Base-by-base conservation (phyloP, 345 rosid genomes). In the Salix purpurea region DNA sequence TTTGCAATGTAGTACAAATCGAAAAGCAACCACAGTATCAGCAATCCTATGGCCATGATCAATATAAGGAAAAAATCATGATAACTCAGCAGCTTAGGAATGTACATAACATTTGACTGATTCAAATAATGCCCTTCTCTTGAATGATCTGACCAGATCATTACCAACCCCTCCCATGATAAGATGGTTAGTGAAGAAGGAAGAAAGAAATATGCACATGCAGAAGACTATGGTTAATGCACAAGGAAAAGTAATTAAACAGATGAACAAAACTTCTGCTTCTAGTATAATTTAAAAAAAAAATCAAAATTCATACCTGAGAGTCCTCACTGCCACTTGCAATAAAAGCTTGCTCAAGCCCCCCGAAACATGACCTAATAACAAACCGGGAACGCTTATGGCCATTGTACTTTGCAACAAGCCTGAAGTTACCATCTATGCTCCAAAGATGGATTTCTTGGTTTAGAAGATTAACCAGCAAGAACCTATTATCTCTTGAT, bases 261-360 rank as follows among this genome's bases (percentile, higher is more conserved):
- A 56, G 14, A 56, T 56, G 28, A 56, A 56, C 62, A n/a, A 56
- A 56, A 56, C 28, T 23, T 34, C 16, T 50, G 6, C 32, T 54
- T 21, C n/a, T 34, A 9, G 6, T 71, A 54, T 56, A 16, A 18
- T 24, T 34, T 52, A 6, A 36, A 62, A 52, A 18, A 18, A 58
- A 12, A 34, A 46, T 2, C 23, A 68, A 48, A 60, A 72, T 19
- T 3, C 16, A 46, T 84, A 91, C 96, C 96, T 79, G 92, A 34
- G 96, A 91, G 66, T 91, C 93, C 83, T 91, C 96, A 69, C 96
- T 91, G 50, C 93, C 96, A 69, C 92, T 86, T 46, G 92, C 96
- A 36, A 91, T 81, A 78, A 91, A 89, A 66, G 85, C 78, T 82
- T 88, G 86, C 58, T 83, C 83, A 58, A 83, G 84, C 42, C 96